Percentiles rank a stretch among this genome's conserved stretches.
Evolutionary conservation across 2,329 filamentous ascomycete species (phyloP).

Genomic region (Trichoderma koningii): DNA sequence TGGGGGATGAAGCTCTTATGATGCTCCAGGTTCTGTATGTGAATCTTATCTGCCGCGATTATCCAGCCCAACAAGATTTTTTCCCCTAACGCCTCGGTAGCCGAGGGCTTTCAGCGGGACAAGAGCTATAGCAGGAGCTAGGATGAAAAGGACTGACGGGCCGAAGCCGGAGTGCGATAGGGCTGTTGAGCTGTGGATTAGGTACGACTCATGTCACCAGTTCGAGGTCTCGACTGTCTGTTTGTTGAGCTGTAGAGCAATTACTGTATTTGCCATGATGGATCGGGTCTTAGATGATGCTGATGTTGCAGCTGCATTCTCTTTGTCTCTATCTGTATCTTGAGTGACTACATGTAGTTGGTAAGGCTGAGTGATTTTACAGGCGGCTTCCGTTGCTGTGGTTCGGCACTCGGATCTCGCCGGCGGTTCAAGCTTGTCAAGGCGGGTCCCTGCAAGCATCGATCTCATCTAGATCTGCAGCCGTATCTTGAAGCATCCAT

Average conservation of each 20-base stretch:
- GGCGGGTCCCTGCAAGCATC: slow-evolving; percentile 3
- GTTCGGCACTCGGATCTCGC: slow-evolving; percentile 23
- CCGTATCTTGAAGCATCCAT: no score
- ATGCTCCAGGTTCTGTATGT: neutral
- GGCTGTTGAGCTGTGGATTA: neutral
- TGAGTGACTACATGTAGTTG: neutral
- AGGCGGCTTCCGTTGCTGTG: neutral
- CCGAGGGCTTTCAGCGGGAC: slow-evolving; percentile 15
- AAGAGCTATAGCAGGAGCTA: neutral
- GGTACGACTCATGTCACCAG: no score
- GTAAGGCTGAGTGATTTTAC: neutral
- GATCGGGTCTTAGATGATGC: no score
- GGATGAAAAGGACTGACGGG: neutral
- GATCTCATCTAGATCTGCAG: no score
- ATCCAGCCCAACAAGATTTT: slow-evolving; percentile 13
- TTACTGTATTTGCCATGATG: no score
- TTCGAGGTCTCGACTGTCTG: no score
- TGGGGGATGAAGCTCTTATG: slow-evolving; percentile 14
- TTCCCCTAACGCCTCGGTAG: neutral
- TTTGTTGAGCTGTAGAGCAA: neutral
- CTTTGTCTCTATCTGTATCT: no score
- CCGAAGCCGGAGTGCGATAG: slow-evolving; percentile 18
- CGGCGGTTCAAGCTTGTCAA: neutral
- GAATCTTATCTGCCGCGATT: slow-evolving; percentile 11
- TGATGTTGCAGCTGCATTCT: no score